Base-by-base conservation (phyloP, 2,329 filamentous ascomycete species). In the Trichoderma koningiopsis region DNA sequence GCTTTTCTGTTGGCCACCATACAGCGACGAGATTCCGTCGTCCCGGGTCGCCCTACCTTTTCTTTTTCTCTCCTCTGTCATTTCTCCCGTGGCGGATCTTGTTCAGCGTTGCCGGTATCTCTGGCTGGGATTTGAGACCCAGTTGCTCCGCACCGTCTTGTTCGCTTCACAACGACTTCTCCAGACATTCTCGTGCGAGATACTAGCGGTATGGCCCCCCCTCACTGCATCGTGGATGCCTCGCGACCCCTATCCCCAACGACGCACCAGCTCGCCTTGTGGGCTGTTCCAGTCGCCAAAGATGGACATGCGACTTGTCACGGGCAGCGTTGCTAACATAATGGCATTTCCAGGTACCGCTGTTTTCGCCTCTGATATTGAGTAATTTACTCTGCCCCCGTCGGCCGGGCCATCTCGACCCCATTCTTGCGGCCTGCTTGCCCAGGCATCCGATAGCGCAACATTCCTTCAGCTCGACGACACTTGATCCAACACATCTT, bases 331-430 rank as follows among this genome's bases (percentile, higher is more conserved):
- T 56, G 60, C 67, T 69, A 62, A 69, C 40, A 52, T 56, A 43
- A 53, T 69, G 29, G 29, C 53, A 33, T 63, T 64, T 24, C 59
- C 40, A 69, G 60, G 67, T 27, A 55, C 59, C 59, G 55, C 22
- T 63, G 60, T 47, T 73, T 43, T 71, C 60, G 64, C 72, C 61
- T 69, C 62, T 73, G 69, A 68, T 67, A 60, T 71, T 55, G 69
- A 57, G 59, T 52, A 63, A 64, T 58, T 62, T 64, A 31, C 40
- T 67, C 37, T 57, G 55, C 53, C 61, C 63, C 64, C 64, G 37
- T 67, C 64, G 55, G 40, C 24, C 27, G 55, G 64, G 64, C 22
- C 58, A 10, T 35, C 58, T 58, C 16, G 64, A 37, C 55, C 52
- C 64, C 66, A 62, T 62, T 57, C 64, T 52, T 60, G 58, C 66